Conservation (phyloP, 306 rosid genomes). For the Corylus heterophylla region DNA sequence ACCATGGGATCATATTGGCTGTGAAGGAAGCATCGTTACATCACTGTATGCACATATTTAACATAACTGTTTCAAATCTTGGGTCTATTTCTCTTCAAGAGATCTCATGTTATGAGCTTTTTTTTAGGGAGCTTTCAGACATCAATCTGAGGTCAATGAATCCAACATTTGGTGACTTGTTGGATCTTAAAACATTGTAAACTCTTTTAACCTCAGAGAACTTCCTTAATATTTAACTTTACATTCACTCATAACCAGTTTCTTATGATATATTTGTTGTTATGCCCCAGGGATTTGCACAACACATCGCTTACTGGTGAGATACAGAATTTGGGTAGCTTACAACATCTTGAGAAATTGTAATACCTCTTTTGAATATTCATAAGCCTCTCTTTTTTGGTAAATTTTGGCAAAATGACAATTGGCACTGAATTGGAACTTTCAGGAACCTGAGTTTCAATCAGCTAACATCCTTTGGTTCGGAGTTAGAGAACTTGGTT, state of each 20-base stretch:
- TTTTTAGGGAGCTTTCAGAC: conserved; percentile 65
- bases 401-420: neutral
- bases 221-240: neutral
- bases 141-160: conserved; percentile 77
- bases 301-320: conserved; percentile 79
- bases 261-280: conserved; percentile 2
- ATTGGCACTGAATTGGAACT: conserved; percentile 26
- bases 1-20: conserved; percentile 70
- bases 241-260: neutral
- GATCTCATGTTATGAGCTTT: conserved; percentile 19
- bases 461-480: conserved; percentile 66
- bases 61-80: conserved; percentile 5
- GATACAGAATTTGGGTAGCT: conserved; percentile 75
- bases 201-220: conserved; percentile 16
- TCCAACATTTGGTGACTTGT: conserved; percentile 84
- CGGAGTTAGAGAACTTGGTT: conserved; percentile 61
- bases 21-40: conserved; percentile 80
- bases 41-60: conserved; percentile 52
- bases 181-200: conserved; percentile 87
- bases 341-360: conserved; percentile 79
- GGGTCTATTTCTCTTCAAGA: conserved; percentile 6
- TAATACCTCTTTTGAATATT: conserved; percentile 38
- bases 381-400: neutral
- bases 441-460: conserved; percentile 94
- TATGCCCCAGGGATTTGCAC: conserved; percentile 77